A percentile compares a stretch with the other conserved stretches of the same genome.
Conservation (phyloP, 2,329 filamentous ascomycete genomes). For the Talaromyces verruculosus region DNA sequence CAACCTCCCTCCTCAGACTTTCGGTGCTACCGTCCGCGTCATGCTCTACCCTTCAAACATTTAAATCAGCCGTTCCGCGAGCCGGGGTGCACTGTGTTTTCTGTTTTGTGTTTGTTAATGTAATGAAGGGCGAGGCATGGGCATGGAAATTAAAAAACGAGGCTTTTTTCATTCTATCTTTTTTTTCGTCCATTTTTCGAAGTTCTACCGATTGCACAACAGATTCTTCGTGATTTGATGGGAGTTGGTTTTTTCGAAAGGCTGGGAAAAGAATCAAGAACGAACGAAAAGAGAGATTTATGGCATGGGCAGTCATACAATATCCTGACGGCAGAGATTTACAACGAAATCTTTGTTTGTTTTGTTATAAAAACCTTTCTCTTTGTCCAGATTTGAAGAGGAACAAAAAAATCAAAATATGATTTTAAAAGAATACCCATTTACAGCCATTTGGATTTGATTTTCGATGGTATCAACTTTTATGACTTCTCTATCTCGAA, state of each 20-base stretch:
- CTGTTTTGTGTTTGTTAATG: slow-evolving; percentile 18
- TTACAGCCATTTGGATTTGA: not conserved
- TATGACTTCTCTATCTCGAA: not conserved
- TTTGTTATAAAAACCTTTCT: slow-evolving; percentile 9
- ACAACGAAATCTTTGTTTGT: not conserved
- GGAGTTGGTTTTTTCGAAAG: slow-evolving; percentile 8
- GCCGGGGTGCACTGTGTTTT: slow-evolving; percentile 20
- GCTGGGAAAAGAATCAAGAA: not conserved
- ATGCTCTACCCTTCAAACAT: slow-evolving; percentile 98
- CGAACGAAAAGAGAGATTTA: slow-evolving; percentile 3
- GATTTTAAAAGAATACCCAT: slow-evolving; percentile 14
- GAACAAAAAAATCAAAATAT: slow-evolving; percentile 21
- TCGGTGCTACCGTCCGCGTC: slow-evolving; percentile 92
- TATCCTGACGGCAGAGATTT: not conserved
- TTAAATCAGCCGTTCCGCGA: slow-evolving; percentile 55
- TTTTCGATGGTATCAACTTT: not conserved
- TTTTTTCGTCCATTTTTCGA: not conserved
- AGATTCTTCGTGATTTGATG: not conserved
- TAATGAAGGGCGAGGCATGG: slow-evolving; percentile 15
- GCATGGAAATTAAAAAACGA: slow-evolving; percentile 1
- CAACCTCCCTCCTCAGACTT: slow-evolving; percentile 94
- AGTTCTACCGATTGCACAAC: slow-evolving; percentile 10
- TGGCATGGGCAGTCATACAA: slow-evolving; percentile 13
- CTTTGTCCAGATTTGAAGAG: slow-evolving; percentile 4
- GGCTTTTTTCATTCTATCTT: not conserved